phyloP scores from a whole-genome alignment of 805 yeast species.

The Lachancea sp. region DNA sequence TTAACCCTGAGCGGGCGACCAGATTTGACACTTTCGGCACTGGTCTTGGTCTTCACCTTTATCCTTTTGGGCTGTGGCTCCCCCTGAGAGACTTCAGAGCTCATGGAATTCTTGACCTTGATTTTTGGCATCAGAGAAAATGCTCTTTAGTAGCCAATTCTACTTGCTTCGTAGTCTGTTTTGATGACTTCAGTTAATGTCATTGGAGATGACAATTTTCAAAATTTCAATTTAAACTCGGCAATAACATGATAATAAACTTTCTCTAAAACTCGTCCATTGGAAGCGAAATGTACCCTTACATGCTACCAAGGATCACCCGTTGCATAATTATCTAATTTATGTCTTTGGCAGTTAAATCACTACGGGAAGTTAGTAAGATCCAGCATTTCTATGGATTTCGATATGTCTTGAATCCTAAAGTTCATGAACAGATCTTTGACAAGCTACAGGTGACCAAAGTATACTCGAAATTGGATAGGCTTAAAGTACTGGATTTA shows the following conservation, averaged over 20 bases:
- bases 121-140: slow-evolving; percentile 30
- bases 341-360: slow-evolving; percentile 1
- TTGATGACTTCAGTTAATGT: too few species aligned
- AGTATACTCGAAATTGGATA: slow-evolving; percentile 30
- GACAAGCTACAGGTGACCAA: slow-evolving; percentile 41
- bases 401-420: slow-evolving; percentile 21
- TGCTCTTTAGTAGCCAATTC: too few species aligned
- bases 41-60: slow-evolving; percentile 19
- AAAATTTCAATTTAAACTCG: too few species aligned
- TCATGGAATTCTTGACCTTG: slow-evolving; percentile 26
- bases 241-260: too few species aligned
- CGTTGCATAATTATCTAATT: background rate
- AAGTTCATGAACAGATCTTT: slow-evolving; percentile 34
- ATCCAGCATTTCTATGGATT: slow-evolving; percentile 22
- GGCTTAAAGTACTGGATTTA: slow-evolving; percentile 50
- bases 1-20: slow-evolving; percentile 24
- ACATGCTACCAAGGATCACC: too few species aligned
- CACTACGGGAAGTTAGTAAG: slow-evolving; percentile 10
- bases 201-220: too few species aligned
- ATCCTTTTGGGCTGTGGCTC: slow-evolving; percentile 23
- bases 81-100: slow-evolving; percentile 11
- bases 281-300: too few species aligned
- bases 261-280: too few species aligned
- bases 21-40: slow-evolving; percentile 6
- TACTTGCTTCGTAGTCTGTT: too few species aligned